A percentile compares a stretch with the other conserved stretches of the same genome.
These are phyloP conservation scores for Monosiga brevicollis DNA, from an alignment of 78 protist genomes.

Conservation along the genomic window DNA sequence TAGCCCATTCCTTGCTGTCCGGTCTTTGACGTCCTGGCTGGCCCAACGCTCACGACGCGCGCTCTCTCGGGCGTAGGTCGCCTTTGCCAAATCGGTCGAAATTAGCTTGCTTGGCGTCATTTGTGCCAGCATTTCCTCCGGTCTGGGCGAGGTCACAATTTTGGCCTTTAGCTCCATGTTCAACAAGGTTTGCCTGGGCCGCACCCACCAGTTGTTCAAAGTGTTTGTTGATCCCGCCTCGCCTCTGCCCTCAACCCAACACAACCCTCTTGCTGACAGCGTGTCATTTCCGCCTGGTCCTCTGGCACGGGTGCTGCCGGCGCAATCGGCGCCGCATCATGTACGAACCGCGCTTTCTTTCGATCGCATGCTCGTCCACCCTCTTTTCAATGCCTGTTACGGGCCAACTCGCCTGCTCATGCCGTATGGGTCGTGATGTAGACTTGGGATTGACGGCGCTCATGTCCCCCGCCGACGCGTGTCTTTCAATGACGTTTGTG, in stretches of 20 bases:
- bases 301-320: background rate
- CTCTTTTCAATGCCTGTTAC: no score
- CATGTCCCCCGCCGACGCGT: no score
- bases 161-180: background rate
- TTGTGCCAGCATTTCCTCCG: background rate
- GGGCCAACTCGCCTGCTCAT: no score
- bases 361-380: no score
- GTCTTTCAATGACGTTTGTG: no score
- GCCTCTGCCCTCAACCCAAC: background rate
- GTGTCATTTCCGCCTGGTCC: background rate
- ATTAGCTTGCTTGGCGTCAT: background rate
- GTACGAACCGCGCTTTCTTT: no score
- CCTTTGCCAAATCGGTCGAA: background rate
- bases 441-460: no score
- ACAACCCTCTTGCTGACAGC: background rate
- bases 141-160: background rate
- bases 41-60: background rate
- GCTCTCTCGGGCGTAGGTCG: background rate
- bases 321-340: background rate
- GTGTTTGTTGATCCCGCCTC: background rate
- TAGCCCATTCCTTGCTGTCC: background rate
- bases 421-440: no score
- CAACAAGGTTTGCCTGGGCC: background rate
- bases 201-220: background rate
- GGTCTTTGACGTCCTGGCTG: background rate